phyloP scores from a whole-genome alignment of 768 basidiomycete genomes.

The Hypholoma sublateritium region DNA sequence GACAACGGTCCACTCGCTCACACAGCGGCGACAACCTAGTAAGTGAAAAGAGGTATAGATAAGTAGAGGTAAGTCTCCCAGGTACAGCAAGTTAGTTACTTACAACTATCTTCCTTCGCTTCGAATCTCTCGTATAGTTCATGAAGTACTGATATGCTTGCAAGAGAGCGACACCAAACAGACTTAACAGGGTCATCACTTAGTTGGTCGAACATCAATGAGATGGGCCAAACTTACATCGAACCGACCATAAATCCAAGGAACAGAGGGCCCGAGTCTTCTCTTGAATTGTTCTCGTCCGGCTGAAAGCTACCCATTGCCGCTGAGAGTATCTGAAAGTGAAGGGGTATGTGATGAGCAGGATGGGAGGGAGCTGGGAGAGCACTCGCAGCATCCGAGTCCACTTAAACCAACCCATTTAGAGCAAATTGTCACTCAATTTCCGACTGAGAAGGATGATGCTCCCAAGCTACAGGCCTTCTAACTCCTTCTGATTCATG shows the following conservation, averaged over 20 bases:
- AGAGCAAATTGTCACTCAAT: too few species aligned
- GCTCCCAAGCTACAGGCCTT: not conserved
- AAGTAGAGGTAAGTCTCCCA: too few species aligned
- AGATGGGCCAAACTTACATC: not conserved
- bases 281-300: not conserved
- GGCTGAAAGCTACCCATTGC: not conserved
- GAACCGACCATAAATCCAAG: slow-evolving; percentile 1
- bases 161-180: slow-evolving; percentile 1
- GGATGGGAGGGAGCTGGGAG: too few species aligned
- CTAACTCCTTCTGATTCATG: not conserved
- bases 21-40: slow-evolving; percentile 1
- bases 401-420: too few species aligned
- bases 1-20: not conserved
- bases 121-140: slow-evolving; percentile 3
- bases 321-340: too few species aligned
- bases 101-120: slow-evolving; percentile 3
- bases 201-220: not conserved
- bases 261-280: not conserved
- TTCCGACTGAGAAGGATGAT: not conserved
- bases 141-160: slow-evolving; percentile 10
- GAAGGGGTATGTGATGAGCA: too few species aligned
- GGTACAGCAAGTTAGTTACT: not conserved
- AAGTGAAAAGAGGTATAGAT: not conserved
- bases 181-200: not conserved
- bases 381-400: too few species aligned